Base-by-base conservation (phyloP, 2,329 filamentous ascomycete species). In the Pestalotiopsis sp. region DNA sequence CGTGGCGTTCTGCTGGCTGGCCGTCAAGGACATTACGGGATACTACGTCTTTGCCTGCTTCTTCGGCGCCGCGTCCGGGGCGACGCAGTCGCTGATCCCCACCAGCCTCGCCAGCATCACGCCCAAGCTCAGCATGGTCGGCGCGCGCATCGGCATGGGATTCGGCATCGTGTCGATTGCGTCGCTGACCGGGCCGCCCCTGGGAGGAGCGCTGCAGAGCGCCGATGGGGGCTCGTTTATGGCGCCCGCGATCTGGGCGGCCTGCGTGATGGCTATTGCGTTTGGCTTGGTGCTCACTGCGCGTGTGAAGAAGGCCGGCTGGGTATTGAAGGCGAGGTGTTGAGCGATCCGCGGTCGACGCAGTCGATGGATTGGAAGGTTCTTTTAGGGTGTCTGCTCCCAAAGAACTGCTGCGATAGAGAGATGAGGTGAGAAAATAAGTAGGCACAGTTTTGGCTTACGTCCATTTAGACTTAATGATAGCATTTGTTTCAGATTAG, bases 101-200 rank as follows among this genome's bases (percentile, higher is more conserved):
- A 81, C 81, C 0, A 77, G 77, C 0, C 75, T 83, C 5, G 78
- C 81, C 0, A 81, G 79, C 58, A 81, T 83, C 11, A 83, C 82
- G 0, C 76, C 76, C 14, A 72, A 76, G 5, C 76, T 83, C 6
- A 78, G 82, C 31, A 81, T 74, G 2, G 76, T 82, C 1, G 81
- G 81, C 0, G 81, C 81, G 1, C 74, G 82, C 27, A 73, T 83
- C 14, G 81, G 81, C 9, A 83, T 83, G 81, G 80, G 78, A 1
- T 83, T 83, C 12, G 78, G 73, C 58, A 76, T 83, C 5, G 73
- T 76, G 6, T 81, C 80, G 0, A 74, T 83, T 59, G 80, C 79
- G 1, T 77, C 80, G 0, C 66, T 83, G 14, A 81, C 81, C 0
- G 81, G 81, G 0, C 80, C 81, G 3, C 81, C 82, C 0, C 76